Conservation (phyloP, 805 yeast genomes). For the Ogataea naganishii region DNA sequence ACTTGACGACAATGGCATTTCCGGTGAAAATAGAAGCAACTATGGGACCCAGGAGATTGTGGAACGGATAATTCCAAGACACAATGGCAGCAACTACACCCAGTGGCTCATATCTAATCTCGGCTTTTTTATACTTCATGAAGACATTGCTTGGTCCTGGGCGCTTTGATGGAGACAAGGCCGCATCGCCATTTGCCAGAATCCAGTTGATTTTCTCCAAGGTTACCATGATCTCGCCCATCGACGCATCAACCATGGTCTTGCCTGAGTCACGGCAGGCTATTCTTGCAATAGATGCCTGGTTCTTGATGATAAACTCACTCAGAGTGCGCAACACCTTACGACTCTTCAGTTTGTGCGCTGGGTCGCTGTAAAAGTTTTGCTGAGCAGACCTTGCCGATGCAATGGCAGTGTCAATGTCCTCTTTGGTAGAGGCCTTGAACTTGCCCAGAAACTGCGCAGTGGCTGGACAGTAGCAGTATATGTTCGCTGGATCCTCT, state of each 20-base stretch:
- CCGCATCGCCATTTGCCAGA: slow-evolving; percentile 68
- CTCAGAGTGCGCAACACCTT: slow-evolving; percentile 63
- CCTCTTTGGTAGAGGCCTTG: slow-evolving; percentile 51
- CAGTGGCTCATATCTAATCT: slow-evolving; percentile 87
- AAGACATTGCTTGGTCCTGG: slow-evolving; percentile 84
- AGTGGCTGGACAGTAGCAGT: slow-evolving; percentile 93
- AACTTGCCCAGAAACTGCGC: slow-evolving; percentile 80
- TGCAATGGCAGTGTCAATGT: slow-evolving; percentile 60
- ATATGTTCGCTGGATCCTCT: slow-evolving; percentile 60
- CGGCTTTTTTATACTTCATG: slow-evolving; percentile 87
- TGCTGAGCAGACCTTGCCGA: slow-evolving; percentile 46
- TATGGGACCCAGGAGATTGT: slow-evolving; percentile 87
- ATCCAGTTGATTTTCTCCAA: slow-evolving; percentile 91
- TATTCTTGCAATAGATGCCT: slow-evolving; percentile 77
- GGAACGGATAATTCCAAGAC: slow-evolving; percentile 98
- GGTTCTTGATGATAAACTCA: slow-evolving; percentile 69
- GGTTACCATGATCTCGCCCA: slow-evolving; percentile 95
- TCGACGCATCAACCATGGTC: slow-evolving; percentile 89
- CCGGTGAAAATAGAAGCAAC: slow-evolving; percentile 88
- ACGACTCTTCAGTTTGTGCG: slow-evolving; percentile 49
- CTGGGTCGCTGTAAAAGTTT: slow-evolving; percentile 41
- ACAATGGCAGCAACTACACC: slow-evolving; percentile 86
- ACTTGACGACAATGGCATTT: slow-evolving; percentile 82
- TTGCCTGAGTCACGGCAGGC: slow-evolving; percentile 97
- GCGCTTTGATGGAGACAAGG: slow-evolving; percentile 62